Evolutionary conservation across 1,284 basidiomycete genomes (phyloP), one percentile per base, ranked within the genome.

Genomic region (Xerocomus minutiporus): DNA sequence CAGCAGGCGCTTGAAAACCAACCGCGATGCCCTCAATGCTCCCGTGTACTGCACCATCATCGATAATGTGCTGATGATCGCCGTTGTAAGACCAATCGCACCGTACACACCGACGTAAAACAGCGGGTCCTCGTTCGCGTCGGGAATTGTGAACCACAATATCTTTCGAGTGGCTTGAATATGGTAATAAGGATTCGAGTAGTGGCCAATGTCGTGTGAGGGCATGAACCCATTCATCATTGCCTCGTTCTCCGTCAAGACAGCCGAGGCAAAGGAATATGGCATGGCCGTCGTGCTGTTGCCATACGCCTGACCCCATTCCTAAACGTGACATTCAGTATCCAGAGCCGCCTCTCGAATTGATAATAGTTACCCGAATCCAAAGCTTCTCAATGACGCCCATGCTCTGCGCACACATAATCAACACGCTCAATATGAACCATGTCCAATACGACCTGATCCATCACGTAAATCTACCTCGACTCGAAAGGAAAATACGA

Each of bases 371-470:
- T 20, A 60, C 66, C 51, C 54, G 56, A 54, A 87, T 75, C 83
- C 84, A 87, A 34, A 80, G 54, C 61, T 78, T 81, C 61, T 82
- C 80, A 38, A 58, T 63, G 9, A 79, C 73, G 4, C 72, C 71
- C 29, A 79, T 61, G 25, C 68, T 15, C 58, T 70, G 69, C 20
- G 66, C 57, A 44, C 51, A 57, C 7, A 54, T 1, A 43, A 77
- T 74, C 45, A 79, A 56, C 11, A 67, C 1, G n/a, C 55, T 56
- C 25, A 78, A 54, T 29, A 73, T 68, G n/a, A 41, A 44, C 81
- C 81, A 75, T 6, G 79, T 75, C 75, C 75, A 72, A 59, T 80
- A 81, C 46, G 70, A 78, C 23, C 75, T 84, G 60, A 8, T 0
- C 9, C 38, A 32, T 41, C 15, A 11, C 20, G 29, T 53, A 9